Conservation (phyloP, 106 monocot species). For the Acanthochlamys bracteata region DNA sequence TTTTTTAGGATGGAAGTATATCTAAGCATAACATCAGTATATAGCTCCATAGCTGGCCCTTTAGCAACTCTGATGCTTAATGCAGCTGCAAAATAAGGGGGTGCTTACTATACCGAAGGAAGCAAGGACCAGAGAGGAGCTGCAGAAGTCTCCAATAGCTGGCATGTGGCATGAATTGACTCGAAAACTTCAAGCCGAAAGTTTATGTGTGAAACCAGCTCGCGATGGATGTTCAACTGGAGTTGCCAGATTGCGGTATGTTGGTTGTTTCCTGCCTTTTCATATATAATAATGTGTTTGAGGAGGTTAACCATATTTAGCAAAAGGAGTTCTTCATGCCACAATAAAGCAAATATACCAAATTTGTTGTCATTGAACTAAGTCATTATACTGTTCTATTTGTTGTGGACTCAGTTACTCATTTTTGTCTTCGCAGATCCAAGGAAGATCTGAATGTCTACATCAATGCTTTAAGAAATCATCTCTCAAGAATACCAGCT, state of each 20-base stretch:
- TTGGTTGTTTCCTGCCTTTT: conserved; percentile 1
- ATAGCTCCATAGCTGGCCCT: no score
- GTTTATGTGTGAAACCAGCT: conserved; percentile 90
- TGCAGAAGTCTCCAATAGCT: conserved; percentile 26
- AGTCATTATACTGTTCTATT: no score
- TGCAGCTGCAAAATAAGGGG: conserved; percentile 48
- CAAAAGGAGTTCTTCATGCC: no score
- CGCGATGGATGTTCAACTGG: conserved; percentile 98
- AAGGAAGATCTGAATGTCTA: conserved; percentile 57
- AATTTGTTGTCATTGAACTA: no score
- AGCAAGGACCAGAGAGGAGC: conserved; percentile 40
- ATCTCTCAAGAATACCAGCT: conserved; percentile 47
- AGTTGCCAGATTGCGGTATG: conserved; percentile 81
- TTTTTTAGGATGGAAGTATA: no score
- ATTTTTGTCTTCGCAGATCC: conserved; percentile 22
- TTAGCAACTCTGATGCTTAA: no score
- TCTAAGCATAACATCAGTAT: no score
- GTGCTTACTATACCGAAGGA: conserved; percentile 84
- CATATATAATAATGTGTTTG: neutral
- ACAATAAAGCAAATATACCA: no score
- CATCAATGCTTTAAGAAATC: conserved; percentile 46
- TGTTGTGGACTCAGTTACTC: no score
- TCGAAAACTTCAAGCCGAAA: conserved; percentile 44
- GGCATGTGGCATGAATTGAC: conserved; percentile 60
- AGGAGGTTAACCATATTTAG: no score